Conservation (phyloP, 2,329 filamentous ascomycete species). For the Pseudocercospora vitis region DNA sequence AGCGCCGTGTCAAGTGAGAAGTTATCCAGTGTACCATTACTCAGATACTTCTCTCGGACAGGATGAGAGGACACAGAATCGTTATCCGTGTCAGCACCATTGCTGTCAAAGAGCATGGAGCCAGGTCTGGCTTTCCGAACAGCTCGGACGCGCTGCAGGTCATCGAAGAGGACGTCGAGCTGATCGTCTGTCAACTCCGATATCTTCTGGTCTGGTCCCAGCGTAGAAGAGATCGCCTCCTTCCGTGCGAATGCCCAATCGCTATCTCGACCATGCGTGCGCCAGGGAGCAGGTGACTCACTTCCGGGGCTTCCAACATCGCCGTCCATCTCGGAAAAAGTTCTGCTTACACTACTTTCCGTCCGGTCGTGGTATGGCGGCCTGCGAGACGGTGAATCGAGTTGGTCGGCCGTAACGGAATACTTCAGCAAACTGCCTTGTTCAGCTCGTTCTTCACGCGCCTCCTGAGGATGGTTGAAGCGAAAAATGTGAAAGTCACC, state of each 20-base stretch:
- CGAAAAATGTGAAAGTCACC: slow-evolving; percentile 98
- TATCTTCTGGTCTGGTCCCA: slow-evolving; percentile 90
- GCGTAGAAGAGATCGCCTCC: slow-evolving; percentile 87
- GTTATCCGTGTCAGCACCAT: slow-evolving; percentile 65
- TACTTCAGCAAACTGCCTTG: slow-evolving; percentile 77
- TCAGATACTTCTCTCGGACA: slow-evolving; percentile 85
- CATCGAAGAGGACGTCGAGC: slow-evolving; percentile 87
- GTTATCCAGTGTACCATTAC: slow-evolving; percentile 85
- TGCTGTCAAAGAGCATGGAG: slow-evolving; percentile 54
- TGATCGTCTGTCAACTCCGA: slow-evolving; percentile 89
- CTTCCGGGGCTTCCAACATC: slow-evolving; percentile 71
- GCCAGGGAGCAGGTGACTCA: slow-evolving; percentile 69
- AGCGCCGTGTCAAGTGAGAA: slow-evolving; percentile 92
- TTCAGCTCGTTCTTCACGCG: slow-evolving; percentile 82
- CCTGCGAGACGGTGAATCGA: slow-evolving; percentile 60
- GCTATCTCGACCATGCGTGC: slow-evolving; percentile 67
- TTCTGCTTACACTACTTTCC: slow-evolving; percentile 64
- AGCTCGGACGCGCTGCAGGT: slow-evolving; percentile 84
- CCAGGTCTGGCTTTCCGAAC: slow-evolving; percentile 70
- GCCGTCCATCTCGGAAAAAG: slow-evolving; percentile 73
- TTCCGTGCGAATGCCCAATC: slow-evolving; percentile 93
- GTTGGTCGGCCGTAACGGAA: slow-evolving; percentile 65
- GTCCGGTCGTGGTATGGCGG: slow-evolving; percentile 72
- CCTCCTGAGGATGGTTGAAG: slow-evolving; percentile 97
- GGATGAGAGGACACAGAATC: slow-evolving; percentile 83